phyloP scores from a whole-genome alignment of 345 rosid genomes.

The Brassica incana region DNA sequence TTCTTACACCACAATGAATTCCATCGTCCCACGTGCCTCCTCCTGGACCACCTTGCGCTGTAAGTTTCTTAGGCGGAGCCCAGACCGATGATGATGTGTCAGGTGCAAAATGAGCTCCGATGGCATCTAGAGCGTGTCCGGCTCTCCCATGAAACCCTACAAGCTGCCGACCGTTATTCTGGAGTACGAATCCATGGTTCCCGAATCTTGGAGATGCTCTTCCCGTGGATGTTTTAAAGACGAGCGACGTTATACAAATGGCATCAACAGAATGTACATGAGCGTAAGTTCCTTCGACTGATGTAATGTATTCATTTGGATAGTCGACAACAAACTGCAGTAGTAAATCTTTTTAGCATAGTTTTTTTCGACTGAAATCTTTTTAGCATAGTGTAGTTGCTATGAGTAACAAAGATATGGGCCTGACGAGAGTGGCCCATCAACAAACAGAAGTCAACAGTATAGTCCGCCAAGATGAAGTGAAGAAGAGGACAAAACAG shows the following conservation, averaged over 20 bases:
- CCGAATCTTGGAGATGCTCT: slow-evolving; percentile 4
- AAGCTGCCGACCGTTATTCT: not conserved
- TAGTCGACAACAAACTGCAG: slow-evolving; percentile 11
- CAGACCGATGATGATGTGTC: not conserved
- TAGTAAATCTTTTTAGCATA: not conserved
- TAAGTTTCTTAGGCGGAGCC: not conserved
- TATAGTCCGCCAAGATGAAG: too few relatives aligned
- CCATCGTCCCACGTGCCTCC: slow-evolving; percentile 18
- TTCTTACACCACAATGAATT: slow-evolving; percentile 1
- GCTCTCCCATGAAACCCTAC: slow-evolving; percentile 22
- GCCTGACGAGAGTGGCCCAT: too few relatives aligned
- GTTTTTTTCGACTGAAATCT: too few relatives aligned
- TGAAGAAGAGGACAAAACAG: too few relatives aligned
- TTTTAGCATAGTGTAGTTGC: too few relatives aligned
- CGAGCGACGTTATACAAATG: not conserved
- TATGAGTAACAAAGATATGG: too few relatives aligned
- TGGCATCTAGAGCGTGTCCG: not conserved
- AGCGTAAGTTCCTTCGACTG: slow-evolving; percentile 18
- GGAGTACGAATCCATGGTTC: not conserved
- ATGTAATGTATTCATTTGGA: slow-evolving; percentile 15
- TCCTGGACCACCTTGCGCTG: slow-evolving; percentile 11
- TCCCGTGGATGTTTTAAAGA: slow-evolving; percentile 13
- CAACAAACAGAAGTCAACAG: too few relatives aligned
- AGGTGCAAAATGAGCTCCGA: slow-evolving; percentile 5
- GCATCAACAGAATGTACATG: not conserved